Evolutionary conservation across 2,329 filamentous ascomycete species (phyloP).

Genomic region (Penicillium oxalicum): DNA sequence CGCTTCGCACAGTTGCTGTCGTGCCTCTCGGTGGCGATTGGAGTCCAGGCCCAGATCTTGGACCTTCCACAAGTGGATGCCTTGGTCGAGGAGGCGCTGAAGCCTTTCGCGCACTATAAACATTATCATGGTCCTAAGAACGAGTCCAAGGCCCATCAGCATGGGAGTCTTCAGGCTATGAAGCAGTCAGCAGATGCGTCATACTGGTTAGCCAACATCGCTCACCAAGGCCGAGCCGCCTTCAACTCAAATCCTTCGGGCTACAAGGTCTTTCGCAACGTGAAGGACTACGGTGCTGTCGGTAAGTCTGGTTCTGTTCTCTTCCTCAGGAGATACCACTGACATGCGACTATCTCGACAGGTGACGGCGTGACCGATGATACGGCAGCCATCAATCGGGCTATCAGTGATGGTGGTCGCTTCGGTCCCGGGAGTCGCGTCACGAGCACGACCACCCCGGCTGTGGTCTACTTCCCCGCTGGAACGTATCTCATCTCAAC

Average conservation of each 20-base stretch:
- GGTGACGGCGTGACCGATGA: slow-evolving; percentile 50
- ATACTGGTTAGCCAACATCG: slow-evolving; percentile 31
- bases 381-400: slow-evolving; percentile 50
- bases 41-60: slow-evolving; percentile 15
- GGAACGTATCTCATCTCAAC: slow-evolving; percentile 55
- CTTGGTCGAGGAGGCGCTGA: slow-evolving; percentile 13
- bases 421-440: slow-evolving; percentile 38
- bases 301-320: slow-evolving; percentile 26
- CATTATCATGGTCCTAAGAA: slow-evolving; percentile 13
- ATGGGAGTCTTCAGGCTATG: too few species aligned
- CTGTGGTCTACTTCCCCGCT: slow-evolving; percentile 53
- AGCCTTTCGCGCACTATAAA: slow-evolving; percentile 13
- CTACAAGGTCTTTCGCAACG: slow-evolving; percentile 27
- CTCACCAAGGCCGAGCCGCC: slow-evolving; percentile 27
- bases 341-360: slow-evolving; percentile 9
- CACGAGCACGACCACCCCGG: slow-evolving; percentile 48
- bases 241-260: slow-evolving; percentile 22
- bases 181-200: slow-evolving; percentile 11
- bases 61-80: slow-evolving; percentile 16
- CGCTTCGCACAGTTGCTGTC: slow-evolving; percentile 9
- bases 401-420: slow-evolving; percentile 42
- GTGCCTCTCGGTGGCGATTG: slow-evolving; percentile 13
- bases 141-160: too few species aligned
- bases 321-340: slow-evolving; percentile 34
- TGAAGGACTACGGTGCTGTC: slow-evolving; percentile 29